A percentile compares a stretch with the other conserved stretches of the same genome.
These are phyloP conservation scores for Bonia amplexicaulis DNA, from an alignment of 176 grass and related monocot genomes.

Conservation along the genomic window DNA sequence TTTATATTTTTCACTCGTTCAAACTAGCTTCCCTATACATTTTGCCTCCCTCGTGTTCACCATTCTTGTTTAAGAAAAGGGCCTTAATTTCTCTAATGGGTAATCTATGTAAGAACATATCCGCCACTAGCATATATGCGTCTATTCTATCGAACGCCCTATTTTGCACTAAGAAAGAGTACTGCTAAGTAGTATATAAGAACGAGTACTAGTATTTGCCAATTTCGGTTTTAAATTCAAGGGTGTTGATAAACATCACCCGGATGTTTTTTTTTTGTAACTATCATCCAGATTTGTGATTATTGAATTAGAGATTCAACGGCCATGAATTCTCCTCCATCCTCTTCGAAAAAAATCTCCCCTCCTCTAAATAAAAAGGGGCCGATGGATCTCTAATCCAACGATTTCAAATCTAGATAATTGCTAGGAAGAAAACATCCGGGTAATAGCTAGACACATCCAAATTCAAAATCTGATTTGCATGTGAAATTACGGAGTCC, in stretches of 20 bases:
- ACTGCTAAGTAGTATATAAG: not conserved
- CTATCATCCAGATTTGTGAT: too few species aligned
- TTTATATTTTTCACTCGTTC: not conserved
- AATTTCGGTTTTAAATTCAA: not conserved
- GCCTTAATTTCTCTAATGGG: not conserved
- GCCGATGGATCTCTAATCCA: too few species aligned
- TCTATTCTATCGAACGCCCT: not conserved
- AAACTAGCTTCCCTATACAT: not conserved
- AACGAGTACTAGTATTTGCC: not conserved
- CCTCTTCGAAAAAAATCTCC: too few species aligned
- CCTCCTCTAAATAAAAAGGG: too few species aligned
- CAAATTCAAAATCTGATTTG: not conserved
- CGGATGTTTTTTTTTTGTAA: too few species aligned
- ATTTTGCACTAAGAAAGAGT: not conserved
- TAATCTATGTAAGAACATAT: conserved; percentile 14
- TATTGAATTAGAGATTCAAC: too few species aligned
- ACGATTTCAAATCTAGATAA: too few species aligned
- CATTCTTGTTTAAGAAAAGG: not conserved
- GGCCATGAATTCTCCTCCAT: too few species aligned
- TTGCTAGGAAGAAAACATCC: too few species aligned
- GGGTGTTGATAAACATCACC: too few species aligned
- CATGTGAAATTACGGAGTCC: not conserved
- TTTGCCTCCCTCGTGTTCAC: not conserved
- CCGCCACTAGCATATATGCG: conserved; percentile 16
- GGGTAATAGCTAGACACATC: too few species aligned